A percentile compares a stretch with the other conserved stretches of the same genome.
These are phyloP conservation scores for Pestalotiopsis sp. DNA, from an alignment of 2,329 filamentous ascomycete species.

Conservation along the genomic window DNA sequence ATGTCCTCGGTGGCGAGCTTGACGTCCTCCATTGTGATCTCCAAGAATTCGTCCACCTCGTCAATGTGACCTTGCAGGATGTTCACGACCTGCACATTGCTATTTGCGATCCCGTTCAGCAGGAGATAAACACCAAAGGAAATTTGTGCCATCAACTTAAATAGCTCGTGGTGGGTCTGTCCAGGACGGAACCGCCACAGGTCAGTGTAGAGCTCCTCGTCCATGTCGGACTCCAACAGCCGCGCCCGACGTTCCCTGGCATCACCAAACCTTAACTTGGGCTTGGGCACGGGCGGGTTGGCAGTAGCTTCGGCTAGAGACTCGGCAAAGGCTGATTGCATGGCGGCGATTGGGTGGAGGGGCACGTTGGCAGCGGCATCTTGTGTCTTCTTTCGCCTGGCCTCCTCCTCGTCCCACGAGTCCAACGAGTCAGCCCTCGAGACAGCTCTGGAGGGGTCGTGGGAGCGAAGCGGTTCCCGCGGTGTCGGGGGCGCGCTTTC, in stretches of 20 bases:
- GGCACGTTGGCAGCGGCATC: constrained; percentile 39
- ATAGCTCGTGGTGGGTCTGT: constrained; percentile 82
- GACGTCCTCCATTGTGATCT: constrained; percentile 84
- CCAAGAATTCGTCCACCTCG: constrained; percentile 89
- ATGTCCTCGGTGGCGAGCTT: constrained; percentile 79
- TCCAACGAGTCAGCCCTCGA: constrained; percentile 16
- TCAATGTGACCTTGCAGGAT: constrained; percentile 93
- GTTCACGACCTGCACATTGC: constrained; percentile 81
- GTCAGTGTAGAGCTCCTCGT: constrained; percentile 71
- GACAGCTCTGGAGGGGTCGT: constrained; percentile 19
- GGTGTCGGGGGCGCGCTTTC: constrained; percentile 15
- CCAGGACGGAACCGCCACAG: constrained; percentile 76
- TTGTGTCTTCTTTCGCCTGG: constrained; percentile 30
- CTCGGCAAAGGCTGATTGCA: constrained; percentile 84
- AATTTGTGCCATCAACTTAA: constrained; percentile 90
- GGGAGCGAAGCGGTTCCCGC: constrained; percentile 19
- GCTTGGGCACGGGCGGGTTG: constrained; percentile 47
- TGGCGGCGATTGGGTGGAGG: constrained; percentile 70
- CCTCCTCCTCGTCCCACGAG: constrained; percentile 20
- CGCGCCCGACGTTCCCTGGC: constrained; percentile 65
- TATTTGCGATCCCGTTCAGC: constrained; percentile 83
- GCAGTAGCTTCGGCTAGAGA: constrained; percentile 73
- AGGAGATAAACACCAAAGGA: constrained; percentile 91
- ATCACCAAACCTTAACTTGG: constrained; percentile 55
- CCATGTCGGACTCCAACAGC: constrained; percentile 68